These are phyloP conservation scores for Eremothecium gossypii DNA, from an alignment of 1,139 yeast genomes.

Conservation along the genomic window DNA sequence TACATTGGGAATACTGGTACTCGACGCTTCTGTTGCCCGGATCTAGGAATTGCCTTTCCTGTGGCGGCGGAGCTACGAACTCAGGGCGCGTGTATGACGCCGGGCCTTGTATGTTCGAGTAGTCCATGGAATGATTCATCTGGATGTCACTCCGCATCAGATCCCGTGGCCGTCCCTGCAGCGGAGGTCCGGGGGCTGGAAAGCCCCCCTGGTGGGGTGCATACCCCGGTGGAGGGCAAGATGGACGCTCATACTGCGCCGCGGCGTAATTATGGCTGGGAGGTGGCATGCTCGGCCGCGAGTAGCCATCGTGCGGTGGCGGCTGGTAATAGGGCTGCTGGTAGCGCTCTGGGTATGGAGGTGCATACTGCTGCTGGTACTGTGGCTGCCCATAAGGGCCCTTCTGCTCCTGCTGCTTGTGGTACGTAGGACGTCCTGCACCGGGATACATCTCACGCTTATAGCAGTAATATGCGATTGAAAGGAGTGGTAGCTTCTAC, in stretches of 20 bases:
- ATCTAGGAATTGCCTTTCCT: conserved; percentile 17
- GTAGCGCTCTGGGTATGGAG: no score
- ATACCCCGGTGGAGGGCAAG: conserved; percentile 7
- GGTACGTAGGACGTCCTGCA: conserved; percentile 23
- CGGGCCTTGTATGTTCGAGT: conserved; percentile 11
- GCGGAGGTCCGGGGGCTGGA: conserved; percentile 1
- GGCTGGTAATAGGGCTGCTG: no score
- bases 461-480: background rate
- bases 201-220: background rate
- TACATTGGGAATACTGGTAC: conserved; percentile 67
- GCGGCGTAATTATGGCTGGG: no score
- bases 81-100: conserved; percentile 13
- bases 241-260: no score
- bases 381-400: conserved; percentile 11
- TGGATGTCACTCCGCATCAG: conserved; percentile 8
- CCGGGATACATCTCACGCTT: conserved; percentile 23
- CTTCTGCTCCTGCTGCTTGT: conserved; percentile 17
- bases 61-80: conserved; percentile 20
- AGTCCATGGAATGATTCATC: conserved; percentile 8
- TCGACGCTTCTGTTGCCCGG: conserved; percentile 23
- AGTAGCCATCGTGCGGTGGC: no score
- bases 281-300: no score
- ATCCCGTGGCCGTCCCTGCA: conserved; percentile 9
- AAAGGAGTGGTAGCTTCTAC: conserved; percentile 2
- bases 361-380: conserved; percentile 12